Base-by-base conservation (phyloP, 164 flowering plant species). In the Liriodendron chinense region DNA sequence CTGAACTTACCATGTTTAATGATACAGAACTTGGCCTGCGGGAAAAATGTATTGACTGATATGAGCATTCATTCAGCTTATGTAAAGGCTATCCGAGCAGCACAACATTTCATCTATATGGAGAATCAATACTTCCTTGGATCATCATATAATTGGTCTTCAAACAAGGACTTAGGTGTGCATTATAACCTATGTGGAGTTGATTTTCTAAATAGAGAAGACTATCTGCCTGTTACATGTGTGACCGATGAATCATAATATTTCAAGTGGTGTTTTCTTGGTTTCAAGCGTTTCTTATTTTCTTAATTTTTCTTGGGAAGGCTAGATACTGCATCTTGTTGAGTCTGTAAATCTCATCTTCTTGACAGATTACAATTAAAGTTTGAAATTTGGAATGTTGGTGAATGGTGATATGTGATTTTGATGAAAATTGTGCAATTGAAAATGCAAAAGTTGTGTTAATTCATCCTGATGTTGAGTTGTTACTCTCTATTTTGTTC, bases 31-130 rank as follows among this genome's bases (percentile, higher is more conserved):
- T 77, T 95, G 78, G 90, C 90, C 1, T 91, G 98, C 75, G 97
- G 98, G 65, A 95, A 95, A 81, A 95, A 95, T 80, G 90, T 91
- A 50, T 83, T 93, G 76, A 95, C 93, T 74, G 99, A 95, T 85
- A 93, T 95, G 98, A 93, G 98, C 89, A 95, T 95, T 74, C 98
- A 95, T 75, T 85, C 98, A 50, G 98, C 98, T 68, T 94, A 94
- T 82, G 94, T 93, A 48, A 87, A 91, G 82, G 98, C 98, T 71
- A 93, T 95, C 63, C 93, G 98, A 78, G 79, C 96, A 75, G 98
- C 99, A 14, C 99, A 95, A 81, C 98, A 95, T 84, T 95, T 84
- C 86, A 91, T 95, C 77, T 94, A 92, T 77, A 92, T 94, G 28
- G 98, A 94, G 84, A 94, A 94, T 78, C 97, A 92, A 86, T 94